Conservation (phyloP, 176 grass and related monocot genomes). For the Raddia guianensis region DNA sequence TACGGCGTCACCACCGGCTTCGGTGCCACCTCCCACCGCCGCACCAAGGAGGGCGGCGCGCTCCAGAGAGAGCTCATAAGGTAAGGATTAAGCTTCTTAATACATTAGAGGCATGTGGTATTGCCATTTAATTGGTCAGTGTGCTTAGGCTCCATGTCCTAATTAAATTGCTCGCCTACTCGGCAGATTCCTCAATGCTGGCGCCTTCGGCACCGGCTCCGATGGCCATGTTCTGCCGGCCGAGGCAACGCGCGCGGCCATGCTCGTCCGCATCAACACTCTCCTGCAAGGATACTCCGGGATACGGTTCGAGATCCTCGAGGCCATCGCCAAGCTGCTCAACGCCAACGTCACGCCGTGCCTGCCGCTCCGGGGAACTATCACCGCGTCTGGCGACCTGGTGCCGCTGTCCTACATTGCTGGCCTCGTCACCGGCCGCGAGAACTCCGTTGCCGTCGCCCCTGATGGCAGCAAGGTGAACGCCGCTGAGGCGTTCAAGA, state of each 20-base stretch:
- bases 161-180: background rate
- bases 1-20: constrained; percentile 73
- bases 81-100: background rate
- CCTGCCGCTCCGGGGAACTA: constrained; percentile 57
- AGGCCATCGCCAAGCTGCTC: constrained; percentile 52
- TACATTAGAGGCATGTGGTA: background rate
- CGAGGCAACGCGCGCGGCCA: constrained; percentile 48
- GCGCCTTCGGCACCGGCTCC: constrained; percentile 43
- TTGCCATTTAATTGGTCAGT: no score
- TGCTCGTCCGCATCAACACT: constrained; percentile 68
- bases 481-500: constrained; percentile 59
- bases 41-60: constrained; percentile 59
- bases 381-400: constrained; percentile 61
- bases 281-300: constrained; percentile 62
- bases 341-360: constrained; percentile 52
- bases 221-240: constrained; percentile 44
- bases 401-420: constrained; percentile 64
- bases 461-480: constrained; percentile 53
- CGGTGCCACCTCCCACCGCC: constrained; percentile 54
- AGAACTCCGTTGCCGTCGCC: constrained; percentile 43
- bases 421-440: constrained; percentile 51
- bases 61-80: constrained; percentile 71
- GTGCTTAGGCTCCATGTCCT: background rate
- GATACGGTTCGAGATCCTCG: constrained; percentile 66
- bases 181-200: constrained; percentile 51